A percentile compares a stretch with the other conserved stretches of the same genome.
Evolutionary conservation across 345 rosid species (phyloP).

Genomic region (Gossypium stocksii): DNA sequence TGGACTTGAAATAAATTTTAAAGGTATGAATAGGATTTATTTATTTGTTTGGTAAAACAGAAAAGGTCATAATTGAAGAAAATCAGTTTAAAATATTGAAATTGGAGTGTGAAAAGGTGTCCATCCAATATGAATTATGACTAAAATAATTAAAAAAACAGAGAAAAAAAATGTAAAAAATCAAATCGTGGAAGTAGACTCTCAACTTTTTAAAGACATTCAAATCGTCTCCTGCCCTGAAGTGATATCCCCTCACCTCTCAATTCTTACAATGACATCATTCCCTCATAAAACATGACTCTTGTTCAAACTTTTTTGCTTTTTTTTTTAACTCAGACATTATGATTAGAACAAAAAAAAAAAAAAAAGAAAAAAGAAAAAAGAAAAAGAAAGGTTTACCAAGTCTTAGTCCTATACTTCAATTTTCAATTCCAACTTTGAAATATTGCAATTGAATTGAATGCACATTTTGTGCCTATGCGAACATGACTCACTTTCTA

Average conservation of each 20-base stretch:
- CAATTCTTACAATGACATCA: not conserved
- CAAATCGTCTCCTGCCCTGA: no score
- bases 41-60: no score
- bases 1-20: no score
- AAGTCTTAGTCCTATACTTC: not conserved
- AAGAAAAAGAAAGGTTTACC: not conserved
- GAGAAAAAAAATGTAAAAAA: not conserved
- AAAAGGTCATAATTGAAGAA: no score
- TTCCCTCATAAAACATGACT: no score
- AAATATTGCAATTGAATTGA: constrained; percentile 33
- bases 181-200: not conserved
- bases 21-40: no score
- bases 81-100: no score
- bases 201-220: not conserved
- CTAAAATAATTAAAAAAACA: no score
- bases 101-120: no score
- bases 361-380: no score
- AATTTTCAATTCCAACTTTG: not conserved
- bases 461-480: constrained; percentile 14
- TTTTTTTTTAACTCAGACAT: not conserved
- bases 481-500: not conserved
- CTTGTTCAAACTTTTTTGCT: no score
- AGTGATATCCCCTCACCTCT: no score
- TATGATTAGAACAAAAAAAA: not conserved
- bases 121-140: not conserved